phyloP scores from a whole-genome alignment of 2,329 filamentous ascomycete species.

The Epichloe festucae region DNA sequence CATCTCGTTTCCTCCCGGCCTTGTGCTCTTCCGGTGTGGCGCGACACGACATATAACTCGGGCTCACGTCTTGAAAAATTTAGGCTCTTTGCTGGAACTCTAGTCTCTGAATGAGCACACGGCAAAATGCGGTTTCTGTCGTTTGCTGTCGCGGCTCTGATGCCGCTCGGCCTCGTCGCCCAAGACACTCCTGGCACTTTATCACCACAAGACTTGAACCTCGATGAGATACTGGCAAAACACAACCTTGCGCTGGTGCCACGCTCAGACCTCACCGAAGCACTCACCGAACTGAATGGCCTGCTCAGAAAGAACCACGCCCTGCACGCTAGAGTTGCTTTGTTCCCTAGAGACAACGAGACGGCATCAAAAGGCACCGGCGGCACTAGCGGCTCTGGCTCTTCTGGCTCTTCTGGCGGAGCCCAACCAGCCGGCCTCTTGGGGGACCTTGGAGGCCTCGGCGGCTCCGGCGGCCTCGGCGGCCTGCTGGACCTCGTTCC shows the following conservation, averaged over 20 bases:
- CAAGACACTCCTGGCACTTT: conserved; percentile 11
- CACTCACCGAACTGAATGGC: conserved; percentile 27
- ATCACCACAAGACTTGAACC: conserved; percentile 21
- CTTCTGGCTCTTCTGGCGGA: not conserved
- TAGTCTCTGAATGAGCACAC: not conserved
- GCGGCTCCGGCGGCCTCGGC: not conserved
- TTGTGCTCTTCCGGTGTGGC: not conserved
- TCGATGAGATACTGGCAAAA: conserved; percentile 28
- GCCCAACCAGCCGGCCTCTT: conserved; percentile 2
- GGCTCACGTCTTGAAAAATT: not conserved
- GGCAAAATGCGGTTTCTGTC: conserved; percentile 24
- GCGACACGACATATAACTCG: not conserved
- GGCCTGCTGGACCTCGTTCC: conserved; percentile 12
- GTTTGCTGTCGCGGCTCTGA: conserved; percentile 21
- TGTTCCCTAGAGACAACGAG: conserved; percentile 2
- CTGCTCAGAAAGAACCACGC: conserved; percentile 22
- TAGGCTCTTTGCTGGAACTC: not conserved
- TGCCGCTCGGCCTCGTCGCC: conserved; percentile 21
- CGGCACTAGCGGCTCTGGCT: not conserved
- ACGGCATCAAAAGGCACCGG: not conserved
- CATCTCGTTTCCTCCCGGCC: not conserved
- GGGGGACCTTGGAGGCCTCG: conserved; percentile 11
- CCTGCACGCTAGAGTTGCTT: conserved; percentile 1
- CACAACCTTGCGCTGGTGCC: conserved; percentile 32
- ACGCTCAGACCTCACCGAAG: conserved; percentile 32